Evolutionary conservation across 2,329 filamentous ascomycete species (phyloP).

Genomic region (Tolypocladium sp.): DNA sequence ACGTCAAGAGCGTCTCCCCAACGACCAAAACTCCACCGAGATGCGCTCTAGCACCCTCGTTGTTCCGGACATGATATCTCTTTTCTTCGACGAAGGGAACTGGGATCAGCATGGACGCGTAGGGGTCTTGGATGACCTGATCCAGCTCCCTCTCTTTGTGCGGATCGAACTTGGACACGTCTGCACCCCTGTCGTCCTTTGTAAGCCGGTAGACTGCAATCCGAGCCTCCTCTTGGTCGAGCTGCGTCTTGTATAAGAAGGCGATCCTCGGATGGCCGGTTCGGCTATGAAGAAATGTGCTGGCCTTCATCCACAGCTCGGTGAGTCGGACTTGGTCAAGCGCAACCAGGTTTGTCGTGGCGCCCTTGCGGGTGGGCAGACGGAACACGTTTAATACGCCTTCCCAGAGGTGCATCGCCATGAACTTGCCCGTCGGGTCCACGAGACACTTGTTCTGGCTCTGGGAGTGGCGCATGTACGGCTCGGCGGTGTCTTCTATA

Average conservation of each 20-base stretch:
- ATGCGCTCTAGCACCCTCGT: slow-evolving; percentile 43
- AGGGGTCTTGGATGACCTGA: slow-evolving; percentile 43
- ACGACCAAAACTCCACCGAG: slow-evolving; percentile 64
- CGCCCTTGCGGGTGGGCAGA: slow-evolving; percentile 35
- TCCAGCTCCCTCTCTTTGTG: slow-evolving; percentile 46
- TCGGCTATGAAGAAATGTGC: slow-evolving; percentile 48
- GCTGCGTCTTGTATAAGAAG: slow-evolving; percentile 46
- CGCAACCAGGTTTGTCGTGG: slow-evolving; percentile 32
- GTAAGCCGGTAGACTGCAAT: slow-evolving; percentile 52
- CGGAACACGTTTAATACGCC: slow-evolving; percentile 48
- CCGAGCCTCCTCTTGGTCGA: slow-evolving; percentile 42
- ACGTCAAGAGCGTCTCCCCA: slow-evolving; percentile 73
- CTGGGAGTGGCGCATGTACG: slow-evolving; percentile 65
- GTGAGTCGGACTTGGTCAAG: slow-evolving; percentile 48
- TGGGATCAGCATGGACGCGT: slow-evolving; percentile 53
- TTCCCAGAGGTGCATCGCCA: slow-evolving; percentile 52
- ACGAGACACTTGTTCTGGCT: slow-evolving; percentile 76
- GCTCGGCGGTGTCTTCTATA: slow-evolving; percentile 46
- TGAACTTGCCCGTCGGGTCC: slow-evolving; percentile 62
- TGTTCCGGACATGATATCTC: slow-evolving; percentile 50
- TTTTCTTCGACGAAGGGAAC: slow-evolving; percentile 49
- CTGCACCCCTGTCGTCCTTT: slow-evolving; percentile 45
- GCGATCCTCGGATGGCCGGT: slow-evolving; percentile 50
- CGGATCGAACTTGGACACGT: slow-evolving; percentile 45
- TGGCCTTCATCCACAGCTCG: slow-evolving; percentile 50